A percentile compares a stretch with the other conserved stretches of the same genome.
Evolutionary conservation across 129 eudicot species (phyloP).

Genomic region (Ambrosia artemisiifolia): DNA sequence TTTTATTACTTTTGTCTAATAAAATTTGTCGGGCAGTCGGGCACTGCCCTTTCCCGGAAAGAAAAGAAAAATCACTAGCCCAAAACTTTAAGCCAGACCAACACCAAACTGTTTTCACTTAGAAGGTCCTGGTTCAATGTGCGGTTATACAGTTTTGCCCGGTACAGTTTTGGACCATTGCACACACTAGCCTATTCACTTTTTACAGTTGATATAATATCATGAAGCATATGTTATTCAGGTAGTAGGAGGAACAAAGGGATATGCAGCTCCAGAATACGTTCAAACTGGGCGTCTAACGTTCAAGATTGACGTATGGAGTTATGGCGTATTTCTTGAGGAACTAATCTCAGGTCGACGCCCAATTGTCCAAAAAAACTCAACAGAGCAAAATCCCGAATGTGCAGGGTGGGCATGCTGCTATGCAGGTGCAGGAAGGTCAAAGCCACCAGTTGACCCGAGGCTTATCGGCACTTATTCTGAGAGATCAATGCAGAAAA

Average conservation of each 20-base stretch:
- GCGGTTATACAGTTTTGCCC: neutral
- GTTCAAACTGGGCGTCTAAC: constrained; percentile 58
- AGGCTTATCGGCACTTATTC: constrained; percentile 45
- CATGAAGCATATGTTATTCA: neutral
- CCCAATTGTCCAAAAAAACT: constrained; percentile 43
- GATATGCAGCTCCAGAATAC: constrained; percentile 71
- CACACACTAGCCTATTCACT: too few species aligned
- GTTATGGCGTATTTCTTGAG: constrained; percentile 59
- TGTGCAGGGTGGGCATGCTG: constrained; percentile 53
- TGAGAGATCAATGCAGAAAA: constrained; percentile 44
- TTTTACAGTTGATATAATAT: neutral
- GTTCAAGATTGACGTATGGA: constrained; percentile 55
- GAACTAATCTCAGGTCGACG: constrained; percentile 64
- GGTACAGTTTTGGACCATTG: too few species aligned
- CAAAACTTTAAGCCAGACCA: too few species aligned
- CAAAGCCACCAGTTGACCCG: constrained; percentile 46
- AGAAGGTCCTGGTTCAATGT: neutral
- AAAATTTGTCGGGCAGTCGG: too few species aligned
- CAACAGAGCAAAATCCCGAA: constrained; percentile 41
- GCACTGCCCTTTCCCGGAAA: too few species aligned
- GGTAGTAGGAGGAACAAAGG: constrained; percentile 68
- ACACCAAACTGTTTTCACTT: too few species aligned
- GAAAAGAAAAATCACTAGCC: too few species aligned
- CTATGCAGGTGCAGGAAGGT: constrained; percentile 40
- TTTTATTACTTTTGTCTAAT: too few species aligned